Conservation (phyloP, 2,329 filamentous ascomycete species). For the Calonectria henricotiae region DNA sequence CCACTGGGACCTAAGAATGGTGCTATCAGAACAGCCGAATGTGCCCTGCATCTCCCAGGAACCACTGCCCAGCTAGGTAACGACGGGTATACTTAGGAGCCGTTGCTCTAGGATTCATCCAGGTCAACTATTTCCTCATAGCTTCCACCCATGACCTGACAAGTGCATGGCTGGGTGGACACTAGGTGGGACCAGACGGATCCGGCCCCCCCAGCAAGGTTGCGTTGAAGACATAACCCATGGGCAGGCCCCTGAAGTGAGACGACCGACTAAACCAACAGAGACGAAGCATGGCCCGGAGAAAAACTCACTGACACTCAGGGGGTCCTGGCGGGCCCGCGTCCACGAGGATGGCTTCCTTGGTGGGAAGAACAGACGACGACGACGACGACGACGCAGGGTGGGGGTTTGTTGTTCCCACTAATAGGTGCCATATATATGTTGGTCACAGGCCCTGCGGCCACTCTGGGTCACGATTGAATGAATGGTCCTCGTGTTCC, state of each 20-base stretch:
- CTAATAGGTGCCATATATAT: constrained; percentile 4
- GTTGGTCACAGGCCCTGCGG: not conserved
- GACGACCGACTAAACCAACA: constrained; percentile 23
- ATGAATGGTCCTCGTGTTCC: not conserved
- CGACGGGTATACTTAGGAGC: constrained; percentile 19
- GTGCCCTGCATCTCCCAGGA: constrained; percentile 27
- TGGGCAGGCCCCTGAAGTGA: constrained; percentile 19
- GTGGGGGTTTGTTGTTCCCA: constrained; percentile 9
- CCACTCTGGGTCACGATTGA: not conserved
- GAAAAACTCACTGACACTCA: constrained; percentile 21
- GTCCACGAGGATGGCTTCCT: constrained; percentile 27
- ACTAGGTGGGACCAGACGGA: constrained; percentile 27
- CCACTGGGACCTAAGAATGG: constrained; percentile 4
- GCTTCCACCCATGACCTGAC: not conserved
- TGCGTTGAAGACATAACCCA: constrained; percentile 28
- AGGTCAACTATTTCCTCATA: not conserved
- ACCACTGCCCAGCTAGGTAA: constrained; percentile 10
- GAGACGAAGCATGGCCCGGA: constrained; percentile 8
- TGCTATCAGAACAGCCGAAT: constrained; percentile 1
- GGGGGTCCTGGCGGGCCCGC: constrained; percentile 11
- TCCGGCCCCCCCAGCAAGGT: constrained; percentile 19
- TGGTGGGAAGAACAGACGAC: not conserved
- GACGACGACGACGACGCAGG: not conserved
- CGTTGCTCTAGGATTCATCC: constrained; percentile 11
- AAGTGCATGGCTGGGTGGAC: constrained; percentile 3